These are phyloP conservation scores for Tetrahymena elliotti DNA, from an alignment of 73 alveolate genomes.

Conservation along the genomic window DNA sequence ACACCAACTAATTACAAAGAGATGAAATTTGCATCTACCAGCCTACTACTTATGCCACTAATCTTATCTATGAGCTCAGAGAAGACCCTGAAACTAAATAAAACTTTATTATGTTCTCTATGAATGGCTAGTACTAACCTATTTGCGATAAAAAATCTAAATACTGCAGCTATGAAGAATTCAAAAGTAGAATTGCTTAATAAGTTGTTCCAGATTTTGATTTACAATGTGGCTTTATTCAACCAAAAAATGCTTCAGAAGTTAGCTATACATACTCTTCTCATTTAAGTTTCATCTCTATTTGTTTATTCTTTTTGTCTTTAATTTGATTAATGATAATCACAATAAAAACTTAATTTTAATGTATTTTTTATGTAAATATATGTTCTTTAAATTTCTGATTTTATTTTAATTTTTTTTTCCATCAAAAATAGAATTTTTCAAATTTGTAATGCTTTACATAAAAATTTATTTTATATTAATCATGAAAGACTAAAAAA, in stretches of 20 bases:
- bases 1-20: not conserved
- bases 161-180: constrained; percentile 4
- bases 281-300: not conserved
- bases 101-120: not conserved
- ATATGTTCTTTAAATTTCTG: too few relatives aligned
- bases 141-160: constrained; percentile 4
- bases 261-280: not conserved
- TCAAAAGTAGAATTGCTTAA: not conserved
- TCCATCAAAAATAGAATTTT: too few relatives aligned
- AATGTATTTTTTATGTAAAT: not conserved
- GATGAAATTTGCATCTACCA: constrained; percentile 10
- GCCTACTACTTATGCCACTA: constrained; percentile 28
- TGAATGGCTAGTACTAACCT: constrained; percentile 11
- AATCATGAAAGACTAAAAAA: too few relatives aligned
- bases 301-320: not conserved
- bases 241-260: not conserved
- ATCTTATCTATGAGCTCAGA: constrained; percentile 24
- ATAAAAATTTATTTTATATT: too few relatives aligned
- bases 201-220: not conserved
- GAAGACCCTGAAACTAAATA: not conserved
- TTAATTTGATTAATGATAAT: not conserved
- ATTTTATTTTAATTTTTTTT: too few relatives aligned
- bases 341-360: not conserved
- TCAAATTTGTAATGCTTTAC: too few relatives aligned
- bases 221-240: not conserved